Evolutionary conservation across 805 yeast genomes (phyloP).

Genomic region (Wickerhamomyces pijperi): DNA sequence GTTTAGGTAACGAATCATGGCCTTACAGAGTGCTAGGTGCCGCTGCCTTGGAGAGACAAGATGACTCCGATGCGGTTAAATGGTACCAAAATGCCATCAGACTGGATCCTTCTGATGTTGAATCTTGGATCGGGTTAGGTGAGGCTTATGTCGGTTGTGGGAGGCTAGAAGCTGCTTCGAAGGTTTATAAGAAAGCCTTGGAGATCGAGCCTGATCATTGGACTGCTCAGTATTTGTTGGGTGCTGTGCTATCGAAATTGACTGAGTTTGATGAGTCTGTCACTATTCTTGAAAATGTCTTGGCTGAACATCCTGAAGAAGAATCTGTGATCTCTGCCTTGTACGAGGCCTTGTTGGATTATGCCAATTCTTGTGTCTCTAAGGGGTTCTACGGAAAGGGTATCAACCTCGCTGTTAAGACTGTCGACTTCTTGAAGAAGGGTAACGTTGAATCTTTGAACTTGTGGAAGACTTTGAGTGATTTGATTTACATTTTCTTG

Average conservation of each 20-base stretch:
- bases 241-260: slow-evolving; percentile 49
- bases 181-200: slow-evolving; percentile 64
- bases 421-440: slow-evolving; percentile 30
- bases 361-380: slow-evolving; percentile 37
- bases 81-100: slow-evolving; percentile 83
- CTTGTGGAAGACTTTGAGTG: slow-evolving; percentile 59
- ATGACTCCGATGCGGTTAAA: slow-evolving; percentile 72
- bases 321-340: slow-evolving; percentile 38
- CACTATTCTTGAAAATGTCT: slow-evolving; percentile 30
- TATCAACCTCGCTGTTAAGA: slow-evolving; percentile 31
- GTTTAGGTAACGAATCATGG: slow-evolving; percentile 51
- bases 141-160: slow-evolving; percentile 86
- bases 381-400: slow-evolving; percentile 67
- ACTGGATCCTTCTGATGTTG: slow-evolving; percentile 49
- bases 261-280: slow-evolving; percentile 60
- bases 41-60: slow-evolving; percentile 56
- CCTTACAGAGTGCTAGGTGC: slow-evolving; percentile 84
- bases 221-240: slow-evolving; percentile 58
- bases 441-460: slow-evolving; percentile 35
- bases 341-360: slow-evolving; percentile 44
- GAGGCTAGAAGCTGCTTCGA: slow-evolving; percentile 72
- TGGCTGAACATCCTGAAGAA: slow-evolving; percentile 35
- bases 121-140: slow-evolving; percentile 95
- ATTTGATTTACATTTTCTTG: slow-evolving; percentile 42
- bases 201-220: slow-evolving; percentile 42